These are phyloP conservation scores for Vigna radiata DNA, from an alignment of 306 rosid genomes.

Conservation along the genomic window DNA sequence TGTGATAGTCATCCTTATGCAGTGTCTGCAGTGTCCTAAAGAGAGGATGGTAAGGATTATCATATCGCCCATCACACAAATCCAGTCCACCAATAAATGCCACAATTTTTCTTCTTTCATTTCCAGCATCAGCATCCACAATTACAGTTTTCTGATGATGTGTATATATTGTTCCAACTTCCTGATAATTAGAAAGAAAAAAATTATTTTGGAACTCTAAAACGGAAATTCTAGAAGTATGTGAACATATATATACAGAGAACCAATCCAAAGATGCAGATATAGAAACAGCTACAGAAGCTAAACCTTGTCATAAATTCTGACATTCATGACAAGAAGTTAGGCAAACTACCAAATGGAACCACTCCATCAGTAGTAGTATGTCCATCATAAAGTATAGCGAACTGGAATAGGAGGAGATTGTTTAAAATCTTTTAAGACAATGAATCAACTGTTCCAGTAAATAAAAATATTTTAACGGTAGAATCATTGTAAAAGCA, in stretches of 20 bases:
- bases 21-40: slow-evolving; percentile 76
- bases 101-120: slow-evolving; percentile 73
- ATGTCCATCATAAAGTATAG: slow-evolving; percentile 12
- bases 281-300: slow-evolving; percentile 18
- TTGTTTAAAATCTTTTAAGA: slow-evolving; percentile 5
- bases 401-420: slow-evolving; percentile 19
- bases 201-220: slow-evolving; percentile 35
- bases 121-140: slow-evolving; percentile 92
- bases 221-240: slow-evolving; percentile 11
- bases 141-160: slow-evolving; percentile 98
- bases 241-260: background rate
- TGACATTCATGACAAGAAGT: slow-evolving; percentile 12
- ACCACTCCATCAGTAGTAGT: slow-evolving; percentile 19
- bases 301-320: slow-evolving; percentile 30
- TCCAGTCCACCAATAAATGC: slow-evolving; percentile 99
- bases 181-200: slow-evolving; percentile 59
- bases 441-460: slow-evolving; percentile 21
- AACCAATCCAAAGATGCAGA: slow-evolving; percentile 12
- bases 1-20: slow-evolving; percentile 96
- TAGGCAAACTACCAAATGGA: slow-evolving; percentile 24
- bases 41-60: slow-evolving; percentile 79
- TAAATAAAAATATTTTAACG: slow-evolving; percentile 22
- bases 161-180: slow-evolving; percentile 90
- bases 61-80: slow-evolving; percentile 95
- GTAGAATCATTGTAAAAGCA: slow-evolving; percentile 39